These are phyloP conservation scores for Neckera pumila DNA, from an alignment of 225 moss, liverwort and hornwort genomes.

Conservation along the genomic window DNA sequence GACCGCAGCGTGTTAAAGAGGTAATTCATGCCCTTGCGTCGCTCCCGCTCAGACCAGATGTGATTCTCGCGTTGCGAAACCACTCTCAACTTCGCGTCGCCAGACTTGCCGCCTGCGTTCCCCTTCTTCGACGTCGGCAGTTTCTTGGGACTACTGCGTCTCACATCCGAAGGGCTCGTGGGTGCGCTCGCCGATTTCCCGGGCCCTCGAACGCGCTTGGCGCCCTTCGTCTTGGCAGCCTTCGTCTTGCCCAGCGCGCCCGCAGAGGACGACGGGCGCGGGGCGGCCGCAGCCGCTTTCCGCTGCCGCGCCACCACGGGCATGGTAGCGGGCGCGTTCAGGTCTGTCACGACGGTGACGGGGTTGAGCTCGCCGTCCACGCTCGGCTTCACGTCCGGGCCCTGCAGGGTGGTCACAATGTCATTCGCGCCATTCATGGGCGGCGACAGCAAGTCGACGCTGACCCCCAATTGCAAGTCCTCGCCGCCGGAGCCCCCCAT, in stretches of 20 bases:
- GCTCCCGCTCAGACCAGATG: constrained; percentile 89
- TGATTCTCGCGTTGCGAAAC: constrained; percentile 74
- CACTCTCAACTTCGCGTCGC: neutral
- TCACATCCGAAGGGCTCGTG: constrained; percentile 37
- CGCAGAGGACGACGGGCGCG: neutral
- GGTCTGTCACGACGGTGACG: neutral
- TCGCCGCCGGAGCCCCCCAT: constrained; percentile 1
- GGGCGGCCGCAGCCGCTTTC: neutral
- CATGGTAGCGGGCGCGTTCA: neutral
- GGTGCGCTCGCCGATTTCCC: constrained; percentile 40
- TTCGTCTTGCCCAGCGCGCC: neutral
- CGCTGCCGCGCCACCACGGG: neutral
- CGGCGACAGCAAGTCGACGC: constrained; percentile 44
- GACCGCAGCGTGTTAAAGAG: constrained; percentile 84
- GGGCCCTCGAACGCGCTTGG: neutral
- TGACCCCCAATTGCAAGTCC: neutral
- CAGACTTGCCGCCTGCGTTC: constrained; percentile 11
- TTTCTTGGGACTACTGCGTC: constrained; percentile 4
- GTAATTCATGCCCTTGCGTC: constrained; percentile 97
- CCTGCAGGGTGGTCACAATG: neutral
- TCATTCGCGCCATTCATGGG: constrained; percentile 13
- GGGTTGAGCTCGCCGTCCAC: neutral
- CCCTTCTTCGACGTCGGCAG: constrained; percentile 28
- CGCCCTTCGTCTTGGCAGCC: neutral
- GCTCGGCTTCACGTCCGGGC: neutral